A percentile compares a stretch with the other conserved stretches of the same genome.
These are phyloP conservation scores for Russula virescens DNA, from an alignment of 768 basidiomycete species.

Conservation along the genomic window DNA sequence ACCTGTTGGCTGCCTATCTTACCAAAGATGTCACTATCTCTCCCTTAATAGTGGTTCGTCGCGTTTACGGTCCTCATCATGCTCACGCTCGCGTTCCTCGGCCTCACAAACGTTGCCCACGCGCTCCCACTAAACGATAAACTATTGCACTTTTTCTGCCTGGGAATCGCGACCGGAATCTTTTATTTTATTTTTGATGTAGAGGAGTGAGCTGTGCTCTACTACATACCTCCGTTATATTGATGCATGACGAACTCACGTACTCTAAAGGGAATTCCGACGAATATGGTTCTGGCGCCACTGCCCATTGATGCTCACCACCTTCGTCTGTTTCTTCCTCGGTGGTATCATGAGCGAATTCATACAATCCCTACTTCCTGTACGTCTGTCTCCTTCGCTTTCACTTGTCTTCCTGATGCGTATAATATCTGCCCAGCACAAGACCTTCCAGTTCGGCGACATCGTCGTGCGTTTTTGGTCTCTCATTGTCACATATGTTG, in stretches of 20 bases:
- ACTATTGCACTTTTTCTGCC: slow-evolving; percentile 72
- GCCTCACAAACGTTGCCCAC: slow-evolving; percentile 65
- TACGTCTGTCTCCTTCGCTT: slow-evolving; percentile 27
- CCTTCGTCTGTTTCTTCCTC: slow-evolving; percentile 66
- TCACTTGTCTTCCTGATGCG: not conserved
- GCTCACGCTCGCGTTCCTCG: slow-evolving; percentile 64
- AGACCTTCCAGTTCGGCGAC: slow-evolving; percentile 68
- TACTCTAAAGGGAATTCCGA: slow-evolving; percentile 52
- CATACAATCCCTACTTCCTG: slow-evolving; percentile 74
- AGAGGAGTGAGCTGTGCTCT: slow-evolving; percentile 59
- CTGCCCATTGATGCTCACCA: slow-evolving; percentile 61
- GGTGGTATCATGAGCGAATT: slow-evolving; percentile 79
- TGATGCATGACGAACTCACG: not conserved
- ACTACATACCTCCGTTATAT: not conserved
- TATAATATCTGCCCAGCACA: slow-evolving; percentile 40
- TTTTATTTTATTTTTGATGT: slow-evolving; percentile 88
- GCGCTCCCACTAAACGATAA: slow-evolving; percentile 73
- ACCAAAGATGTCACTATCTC: too few relatives aligned
- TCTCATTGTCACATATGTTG: not conserved
- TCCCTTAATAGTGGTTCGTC: slow-evolving; percentile 65
- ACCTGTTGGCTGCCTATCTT: not conserved
- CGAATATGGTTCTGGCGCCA: slow-evolving; percentile 87
- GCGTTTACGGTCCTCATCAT: slow-evolving; percentile 63
- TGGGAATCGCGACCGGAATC: slow-evolving; percentile 65
- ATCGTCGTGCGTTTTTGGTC: slow-evolving; percentile 46